phyloP scores from a whole-genome alignment of 208 protist species.

The Wallacemonas sp. region DNA sequence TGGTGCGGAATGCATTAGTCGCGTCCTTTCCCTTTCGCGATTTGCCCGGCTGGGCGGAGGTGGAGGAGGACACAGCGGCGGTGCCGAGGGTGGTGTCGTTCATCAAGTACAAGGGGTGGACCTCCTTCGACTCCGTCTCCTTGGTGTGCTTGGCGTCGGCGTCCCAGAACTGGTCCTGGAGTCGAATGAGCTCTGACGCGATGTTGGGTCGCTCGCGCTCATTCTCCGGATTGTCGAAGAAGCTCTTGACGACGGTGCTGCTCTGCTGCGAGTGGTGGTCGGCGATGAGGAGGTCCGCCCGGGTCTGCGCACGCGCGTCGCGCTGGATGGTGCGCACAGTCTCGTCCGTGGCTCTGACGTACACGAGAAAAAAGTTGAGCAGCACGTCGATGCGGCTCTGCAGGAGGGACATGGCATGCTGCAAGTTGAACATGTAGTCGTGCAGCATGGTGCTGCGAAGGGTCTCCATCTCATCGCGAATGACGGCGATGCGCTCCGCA shows the following conservation, averaged over 20 bases:
- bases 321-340: slow-evolving; percentile 12
- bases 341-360: slow-evolving; percentile 14
- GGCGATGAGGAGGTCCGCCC: slow-evolving; percentile 14
- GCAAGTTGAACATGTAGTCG: slow-evolving; percentile 28
- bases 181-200: slow-evolving; percentile 8
- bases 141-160: slow-evolving; percentile 3
- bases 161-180: slow-evolving; percentile 7
- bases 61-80: background rate
- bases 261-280: slow-evolving; percentile 12
- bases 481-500: slow-evolving; percentile 12
- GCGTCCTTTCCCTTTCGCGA: background rate
- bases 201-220: slow-evolving; percentile 8
- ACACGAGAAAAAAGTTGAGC: slow-evolving; percentile 42
- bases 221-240: slow-evolving; percentile 12
- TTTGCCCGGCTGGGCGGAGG: background rate
- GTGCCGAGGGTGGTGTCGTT: background rate
- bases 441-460: slow-evolving; percentile 18
- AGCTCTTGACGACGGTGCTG: slow-evolving; percentile 1
- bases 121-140: background rate
- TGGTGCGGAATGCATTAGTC: background rate
- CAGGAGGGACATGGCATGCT: slow-evolving; percentile 21
- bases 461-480: slow-evolving; percentile 17
- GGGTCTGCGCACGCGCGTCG: slow-evolving; percentile 4
- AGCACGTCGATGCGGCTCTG: slow-evolving; percentile 45
- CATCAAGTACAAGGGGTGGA: background rate